Evolutionary conservation across 2,329 filamentous ascomycete species (phyloP), one percentile per base, ranked within the genome.

Genomic region (Pezicula carpinea): DNA sequence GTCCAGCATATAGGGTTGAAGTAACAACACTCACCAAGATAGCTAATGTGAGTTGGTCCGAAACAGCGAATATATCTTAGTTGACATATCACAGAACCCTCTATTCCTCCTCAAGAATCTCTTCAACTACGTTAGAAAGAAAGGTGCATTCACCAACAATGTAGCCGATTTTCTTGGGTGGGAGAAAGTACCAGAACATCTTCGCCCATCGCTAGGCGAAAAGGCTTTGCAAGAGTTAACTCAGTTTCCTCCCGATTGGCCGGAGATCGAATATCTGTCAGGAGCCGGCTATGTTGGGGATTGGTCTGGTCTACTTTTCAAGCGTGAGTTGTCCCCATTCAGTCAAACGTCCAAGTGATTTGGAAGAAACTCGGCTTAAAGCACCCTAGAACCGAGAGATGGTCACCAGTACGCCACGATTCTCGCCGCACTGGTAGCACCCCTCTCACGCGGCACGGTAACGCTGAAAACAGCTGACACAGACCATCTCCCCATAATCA

Each of bases 361-460:
- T n/a, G n/a, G n/a, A 35, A 15, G n/a, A 35, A 17, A 2, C 6
- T 14, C 8, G 8, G n/a, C n/a, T 35, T 35, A 35, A 35, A 35
- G 10, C 18, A 15, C 18, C 8, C 3, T 59, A 60, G 1, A 43
- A 15, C 8, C 33, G n/a, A 35, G 33, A 35, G 64, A 68, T 43
- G 62, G 62, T 4, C 58, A 59, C 44, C 60, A 66, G 14, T 68
- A 69, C 35, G 62, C 55, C 1, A 58, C 61, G 2, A 50, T 69
- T 2, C 42, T 56, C 1, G 61, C 54, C 1, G 64, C 64, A 0
- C 56, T 76, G 0, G 61, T 70, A 2, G 64, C 70, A 0, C 68
- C 71, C 3, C 49, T 66, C 0, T 74, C 71, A 0, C 66, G 68
- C 0, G 74, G 74, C 4, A 73, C 61, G 39, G 59, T 77, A 2